Evolutionary conservation across 208 protist genomes (phyloP).

Genomic region (Endotrypanum monterogeii): DNA sequence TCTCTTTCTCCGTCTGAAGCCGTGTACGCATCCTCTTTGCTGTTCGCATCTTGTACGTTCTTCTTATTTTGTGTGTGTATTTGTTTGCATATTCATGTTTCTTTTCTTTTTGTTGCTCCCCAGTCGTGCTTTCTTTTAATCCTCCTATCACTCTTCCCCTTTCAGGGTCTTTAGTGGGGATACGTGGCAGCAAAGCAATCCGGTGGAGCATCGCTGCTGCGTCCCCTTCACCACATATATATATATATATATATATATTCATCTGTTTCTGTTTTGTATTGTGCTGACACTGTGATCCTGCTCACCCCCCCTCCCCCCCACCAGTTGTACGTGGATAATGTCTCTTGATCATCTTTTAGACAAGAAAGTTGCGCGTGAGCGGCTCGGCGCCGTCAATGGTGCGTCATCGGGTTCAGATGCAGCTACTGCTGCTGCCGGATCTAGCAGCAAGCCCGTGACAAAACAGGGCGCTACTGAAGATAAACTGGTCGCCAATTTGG

Average conservation of each 20-base stretch:
- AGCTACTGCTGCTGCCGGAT: not conserved
- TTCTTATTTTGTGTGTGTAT: no score
- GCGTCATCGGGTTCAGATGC: not conserved
- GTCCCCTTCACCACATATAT: not conserved
- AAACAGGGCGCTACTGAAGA: not conserved
- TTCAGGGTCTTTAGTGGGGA: not conserved
- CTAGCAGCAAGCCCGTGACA: not conserved
- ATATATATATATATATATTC: not conserved
- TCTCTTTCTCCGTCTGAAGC: not conserved
- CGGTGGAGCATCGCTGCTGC: not conserved
- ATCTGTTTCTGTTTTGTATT: not conserved
- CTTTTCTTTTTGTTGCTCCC: not conserved
- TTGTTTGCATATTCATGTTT: no score
- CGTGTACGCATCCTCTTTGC: not conserved
- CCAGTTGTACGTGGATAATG: constrained; percentile 27
- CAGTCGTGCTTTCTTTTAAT: no score
- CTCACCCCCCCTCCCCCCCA: not conserved
- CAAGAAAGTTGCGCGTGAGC: constrained; percentile 45
- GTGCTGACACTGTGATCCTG: not conserved
- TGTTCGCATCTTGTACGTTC: not conserved
- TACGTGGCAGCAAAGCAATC: constrained; percentile 7
- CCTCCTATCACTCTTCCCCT: not conserved
- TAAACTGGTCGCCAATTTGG: not conserved
- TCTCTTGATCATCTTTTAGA: constrained; percentile 29
- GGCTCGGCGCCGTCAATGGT: constrained; percentile 15